Evolutionary conservation across 441 rosid species (phyloP), one percentile per base, ranked within the genome.

Genomic region (Gossypium lobatum): DNA sequence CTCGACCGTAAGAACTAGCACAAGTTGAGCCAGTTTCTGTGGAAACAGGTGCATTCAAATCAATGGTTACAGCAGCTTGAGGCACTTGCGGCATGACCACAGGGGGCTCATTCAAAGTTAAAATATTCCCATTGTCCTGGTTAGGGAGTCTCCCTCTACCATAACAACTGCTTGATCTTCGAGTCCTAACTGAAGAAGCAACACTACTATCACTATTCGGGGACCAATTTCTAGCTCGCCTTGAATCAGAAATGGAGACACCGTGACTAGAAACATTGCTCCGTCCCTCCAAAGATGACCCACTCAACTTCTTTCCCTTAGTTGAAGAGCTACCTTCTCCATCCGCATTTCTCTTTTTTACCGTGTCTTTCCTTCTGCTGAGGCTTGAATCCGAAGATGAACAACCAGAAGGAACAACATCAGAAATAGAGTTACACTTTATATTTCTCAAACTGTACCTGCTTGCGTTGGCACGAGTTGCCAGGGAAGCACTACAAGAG

Each of bases 251-350:
- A 70, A 87, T 79, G 60, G 88, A 81, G 74, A 85, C 67, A 71
- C 96, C 85, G 8, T 77, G 77, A 72, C 65, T 79, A 73, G 83
- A 81, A 80, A 72, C 83, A 45, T 75, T 73, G 77, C 69, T 83
- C 31, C 68, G 79, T 59, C 79, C 86, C 74, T 83, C 91, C 17
- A 68, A 34, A 46, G 89, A 77, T 34, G 80, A 72, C 71, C 84
- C 89, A 50, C 76, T 77, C 53, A 78, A 75, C 76, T 79, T 90
- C 80, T 86, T 90, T 50, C 92, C 95, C 68, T 82, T 87, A 70
- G 70, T 71, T 57, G 89, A 84, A 57, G 89, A 85, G 77, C 95
- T 89, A 77, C 94, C 83, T 78, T 88, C 93, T 75, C 86, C 94
- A 63, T 83, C 90, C 76, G 74, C 80, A 72, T 60, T 83, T 80